A percentile compares a stretch with the other conserved stretches of the same genome.
phyloP scores from a whole-genome alignment of 306 rosid genomes.

The Prunus davidiana region DNA sequence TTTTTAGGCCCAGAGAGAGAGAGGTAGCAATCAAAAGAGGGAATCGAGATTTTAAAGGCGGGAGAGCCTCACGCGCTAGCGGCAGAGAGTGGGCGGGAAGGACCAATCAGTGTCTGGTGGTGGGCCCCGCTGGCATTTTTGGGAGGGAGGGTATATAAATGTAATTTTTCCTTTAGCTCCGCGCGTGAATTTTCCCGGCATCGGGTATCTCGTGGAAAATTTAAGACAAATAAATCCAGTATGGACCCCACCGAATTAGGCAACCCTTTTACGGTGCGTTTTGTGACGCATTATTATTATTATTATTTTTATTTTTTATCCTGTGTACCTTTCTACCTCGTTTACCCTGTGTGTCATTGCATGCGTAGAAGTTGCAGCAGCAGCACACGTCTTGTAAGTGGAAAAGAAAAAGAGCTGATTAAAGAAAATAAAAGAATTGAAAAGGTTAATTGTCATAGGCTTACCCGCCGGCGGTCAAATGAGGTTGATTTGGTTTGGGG shows the following conservation, averaged over 20 bases:
- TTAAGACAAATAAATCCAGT: background rate
- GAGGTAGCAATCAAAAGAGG: conserved; percentile 44
- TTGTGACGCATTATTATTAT: background rate
- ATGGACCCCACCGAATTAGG: background rate
- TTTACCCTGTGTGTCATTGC: no score
- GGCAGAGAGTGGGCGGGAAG: conserved; percentile 20
- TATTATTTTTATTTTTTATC: no score
- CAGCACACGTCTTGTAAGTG: background rate
- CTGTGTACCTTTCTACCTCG: no score
- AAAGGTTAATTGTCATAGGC: background rate
- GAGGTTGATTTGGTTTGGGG: background rate
- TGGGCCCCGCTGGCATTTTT: background rate
- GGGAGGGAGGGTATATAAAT: background rate
- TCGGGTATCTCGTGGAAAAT: conserved; percentile 22
- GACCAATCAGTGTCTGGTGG: conserved; percentile 23
- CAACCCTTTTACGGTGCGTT: background rate
- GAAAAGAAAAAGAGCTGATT: background rate
- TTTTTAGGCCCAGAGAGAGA: background rate
- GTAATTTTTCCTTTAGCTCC: no score
- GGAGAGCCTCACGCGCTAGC: conserved; percentile 37
- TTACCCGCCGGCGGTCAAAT: background rate
- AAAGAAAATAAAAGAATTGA: background rate
- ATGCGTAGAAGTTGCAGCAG: background rate
- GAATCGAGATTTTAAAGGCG: conserved; percentile 42
- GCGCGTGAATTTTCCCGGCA: background rate